Conservation (phyloP, 768 basidiomycete species). For the Dioszegia crocea region DNA sequence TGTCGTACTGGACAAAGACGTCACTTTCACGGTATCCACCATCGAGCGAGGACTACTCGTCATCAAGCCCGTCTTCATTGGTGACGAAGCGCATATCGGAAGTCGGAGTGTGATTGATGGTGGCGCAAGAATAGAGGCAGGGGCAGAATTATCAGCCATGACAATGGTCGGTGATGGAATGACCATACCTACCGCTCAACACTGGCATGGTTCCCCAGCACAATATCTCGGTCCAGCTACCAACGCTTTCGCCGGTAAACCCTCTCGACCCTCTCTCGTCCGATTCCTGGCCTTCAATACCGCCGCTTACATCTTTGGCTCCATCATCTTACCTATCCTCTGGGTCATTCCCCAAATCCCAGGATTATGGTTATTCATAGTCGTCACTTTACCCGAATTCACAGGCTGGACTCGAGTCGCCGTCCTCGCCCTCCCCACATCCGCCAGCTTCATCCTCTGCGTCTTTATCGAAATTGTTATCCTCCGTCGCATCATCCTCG, state of each 20-base stretch:
- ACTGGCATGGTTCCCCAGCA: background rate
- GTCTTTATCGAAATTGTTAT: conserved; percentile 1
- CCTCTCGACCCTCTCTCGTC: background rate
- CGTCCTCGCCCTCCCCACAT: background rate
- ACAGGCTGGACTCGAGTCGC: background rate
- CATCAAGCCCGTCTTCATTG: background rate
- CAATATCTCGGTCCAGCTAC: background rate
- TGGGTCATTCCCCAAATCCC: conserved; percentile 1
- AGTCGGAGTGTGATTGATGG: background rate
- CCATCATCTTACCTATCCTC: background rate
- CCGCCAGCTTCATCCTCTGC: background rate
- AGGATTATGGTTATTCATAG: background rate
- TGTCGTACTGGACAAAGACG: background rate
- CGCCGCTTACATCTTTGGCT: background rate
- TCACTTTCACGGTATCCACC: background rate
- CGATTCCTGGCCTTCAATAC: background rate
- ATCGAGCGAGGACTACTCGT: background rate
- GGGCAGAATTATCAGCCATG: background rate
- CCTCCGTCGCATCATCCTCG: background rate
- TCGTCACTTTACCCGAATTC: background rate
- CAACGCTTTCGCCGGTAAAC: background rate
- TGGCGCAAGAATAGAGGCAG: background rate
- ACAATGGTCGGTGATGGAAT: background rate
- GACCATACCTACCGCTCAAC: background rate
- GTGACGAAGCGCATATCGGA: background rate